Evolutionary conservation across 1,284 basidiomycete species (phyloP), one percentile per base, ranked within the genome.

Genomic region (Tilletia walkeri): DNA sequence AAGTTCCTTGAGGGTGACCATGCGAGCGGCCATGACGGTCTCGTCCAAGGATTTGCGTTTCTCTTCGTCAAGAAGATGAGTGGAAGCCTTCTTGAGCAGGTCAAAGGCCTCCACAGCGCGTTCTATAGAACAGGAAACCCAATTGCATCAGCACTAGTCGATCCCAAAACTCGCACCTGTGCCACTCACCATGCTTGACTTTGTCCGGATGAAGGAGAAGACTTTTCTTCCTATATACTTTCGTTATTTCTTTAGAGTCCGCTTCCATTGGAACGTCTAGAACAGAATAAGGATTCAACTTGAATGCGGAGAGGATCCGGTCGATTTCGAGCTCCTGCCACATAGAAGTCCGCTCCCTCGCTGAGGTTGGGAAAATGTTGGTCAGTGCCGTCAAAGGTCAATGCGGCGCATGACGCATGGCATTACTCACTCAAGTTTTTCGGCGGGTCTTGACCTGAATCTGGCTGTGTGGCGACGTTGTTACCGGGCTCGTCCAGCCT

Each of bases 201-300:
- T 88, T 88, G 80, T 88, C 87, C 16, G 87, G 87, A 76, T 88
- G 87, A 67, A 88, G 87, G 78, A 88, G 78, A 71, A 88, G 82
- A 18, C 86, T 87, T 78, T 87, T 87, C 79, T 86, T 87, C 70
- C 87, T 84, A 75, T 87, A 88, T 67, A 85, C 84, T 78, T 86
- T 86, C 76, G 87, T 87, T 77, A 88, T 85, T 47, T 86, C 86
- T 65, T 84, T 79, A 59, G 86, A 86, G 39, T 86, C 84, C 4
- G 85, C 85, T 63, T 84, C 80, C 4, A 85, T 80, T 20, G 86
- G 84, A 18, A 87, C 82, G 70, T 87, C 87, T 53, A 88, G 85
- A 38, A 88, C 84, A 70, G 88, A 87, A 80, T 87, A 88, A 6
- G 87, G 87, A 73, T 88, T 88, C 67, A 88, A 78, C 71, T 87